Conservation (phyloP, 1,284 basidiomycete species). For the Leccinum pachyderme region DNA sequence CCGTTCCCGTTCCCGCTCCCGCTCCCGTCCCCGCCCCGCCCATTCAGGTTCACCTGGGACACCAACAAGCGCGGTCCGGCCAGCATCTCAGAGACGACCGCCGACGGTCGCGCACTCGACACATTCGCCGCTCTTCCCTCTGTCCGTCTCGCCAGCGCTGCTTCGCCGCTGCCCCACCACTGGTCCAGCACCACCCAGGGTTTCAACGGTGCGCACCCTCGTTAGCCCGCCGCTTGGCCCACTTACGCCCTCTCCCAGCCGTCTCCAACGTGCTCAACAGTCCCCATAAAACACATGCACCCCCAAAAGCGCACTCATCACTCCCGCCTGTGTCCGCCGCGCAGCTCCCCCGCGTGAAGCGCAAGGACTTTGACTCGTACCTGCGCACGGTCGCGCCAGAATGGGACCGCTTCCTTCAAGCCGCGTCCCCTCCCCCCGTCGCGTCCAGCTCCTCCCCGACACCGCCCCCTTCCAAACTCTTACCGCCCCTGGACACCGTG, state of each 20-base stretch:
- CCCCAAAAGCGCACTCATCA: constrained; percentile 80
- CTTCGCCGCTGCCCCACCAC: constrained; percentile 49
- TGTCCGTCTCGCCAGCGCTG: constrained; percentile 42
- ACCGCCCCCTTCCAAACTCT: constrained; percentile 38
- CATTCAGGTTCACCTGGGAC: constrained; percentile 71
- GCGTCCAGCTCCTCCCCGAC: constrained; percentile 38
- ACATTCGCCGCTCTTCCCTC: constrained; percentile 46
- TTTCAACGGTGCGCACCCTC: constrained; percentile 61
- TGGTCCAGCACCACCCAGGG: constrained; percentile 80
- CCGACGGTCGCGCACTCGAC: constrained; percentile 54
- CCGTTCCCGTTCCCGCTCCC: constrained; percentile 44
- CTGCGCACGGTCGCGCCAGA: constrained; percentile 71
- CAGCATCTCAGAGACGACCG: constrained; percentile 61
- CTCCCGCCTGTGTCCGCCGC: constrained; percentile 72
- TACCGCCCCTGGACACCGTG: constrained; percentile 75
- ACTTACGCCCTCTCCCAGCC: constrained; percentile 37
- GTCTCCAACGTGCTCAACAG: constrained; percentile 82
- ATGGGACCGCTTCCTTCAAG: constrained; percentile 71
- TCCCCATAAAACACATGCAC: constrained; percentile 80
- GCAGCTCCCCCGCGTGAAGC: constrained; percentile 73
- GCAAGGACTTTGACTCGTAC: constrained; percentile 86
- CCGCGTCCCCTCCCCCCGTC: constrained; percentile 45
- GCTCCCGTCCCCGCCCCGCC: constrained; percentile 43
- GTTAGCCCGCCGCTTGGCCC: neutral
- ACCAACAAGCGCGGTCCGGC: constrained; percentile 54